phyloP scores from a whole-genome alignment of 2,329 filamentous ascomycete species.

The Colletotrichum sp. region DNA sequence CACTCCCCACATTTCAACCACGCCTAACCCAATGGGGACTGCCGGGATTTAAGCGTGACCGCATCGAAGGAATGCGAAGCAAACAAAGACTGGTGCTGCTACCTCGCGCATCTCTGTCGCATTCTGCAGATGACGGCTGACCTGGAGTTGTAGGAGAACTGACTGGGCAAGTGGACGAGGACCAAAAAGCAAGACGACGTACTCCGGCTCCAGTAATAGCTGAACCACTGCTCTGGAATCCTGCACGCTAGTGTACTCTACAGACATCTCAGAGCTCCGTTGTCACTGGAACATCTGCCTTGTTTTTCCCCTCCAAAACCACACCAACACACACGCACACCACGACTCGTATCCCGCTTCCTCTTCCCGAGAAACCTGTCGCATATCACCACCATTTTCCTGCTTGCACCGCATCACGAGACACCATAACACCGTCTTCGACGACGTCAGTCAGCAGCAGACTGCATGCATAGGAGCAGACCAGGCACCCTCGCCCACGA shows the following conservation, averaged over 20 bases:
- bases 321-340: neutral
- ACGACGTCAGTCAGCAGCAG: slow-evolving; percentile 5
- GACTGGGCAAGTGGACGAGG: neutral
- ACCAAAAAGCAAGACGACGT: neutral
- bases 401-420: neutral
- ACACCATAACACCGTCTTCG: neutral
- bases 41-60: neutral
- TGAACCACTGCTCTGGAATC: neutral
- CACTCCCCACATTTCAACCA: neutral
- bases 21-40: neutral
- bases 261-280: neutral
- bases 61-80: neutral
- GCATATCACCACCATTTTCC: neutral
- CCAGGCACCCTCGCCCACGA: neutral
- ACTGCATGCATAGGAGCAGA: neutral
- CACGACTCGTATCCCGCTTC: neutral
- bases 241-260: neutral
- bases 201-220: neutral
- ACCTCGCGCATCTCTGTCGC: neutral
- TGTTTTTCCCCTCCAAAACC: neutral
- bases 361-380: neutral
- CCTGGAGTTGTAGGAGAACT: neutral
- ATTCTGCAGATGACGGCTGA: neutral
- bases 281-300: neutral
- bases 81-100: neutral